A percentile compares a stretch with the other conserved stretches of the same genome.
Conservation (phyloP, 495 filamentous ascomycete genomes). For the Aspergillus homomorphus region DNA sequence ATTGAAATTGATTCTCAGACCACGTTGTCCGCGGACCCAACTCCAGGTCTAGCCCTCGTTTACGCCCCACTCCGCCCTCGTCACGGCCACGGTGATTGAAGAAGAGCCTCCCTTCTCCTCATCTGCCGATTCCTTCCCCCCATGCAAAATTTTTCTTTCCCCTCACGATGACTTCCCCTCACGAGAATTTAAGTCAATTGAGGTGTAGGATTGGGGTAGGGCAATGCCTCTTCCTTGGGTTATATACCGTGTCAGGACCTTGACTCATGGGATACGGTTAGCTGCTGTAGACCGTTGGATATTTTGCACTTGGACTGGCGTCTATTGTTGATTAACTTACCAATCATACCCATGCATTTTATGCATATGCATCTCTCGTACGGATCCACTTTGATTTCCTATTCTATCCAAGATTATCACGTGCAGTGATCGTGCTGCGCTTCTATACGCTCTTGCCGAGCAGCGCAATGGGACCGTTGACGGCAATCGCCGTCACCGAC, state of each 20-base stretch:
- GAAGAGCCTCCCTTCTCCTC: not conserved
- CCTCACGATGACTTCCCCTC: too few species aligned
- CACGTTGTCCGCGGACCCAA: not conserved
- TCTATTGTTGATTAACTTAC: not conserved
- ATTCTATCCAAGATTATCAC: not conserved
- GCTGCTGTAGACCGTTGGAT: too few species aligned
- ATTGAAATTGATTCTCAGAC: not conserved
- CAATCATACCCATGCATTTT: not conserved
- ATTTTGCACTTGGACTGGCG: not conserved
- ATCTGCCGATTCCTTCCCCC: not conserved
- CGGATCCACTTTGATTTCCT: not conserved
- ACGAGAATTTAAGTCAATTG: not conserved
- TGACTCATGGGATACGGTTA: not conserved
- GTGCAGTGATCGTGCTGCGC: not conserved
- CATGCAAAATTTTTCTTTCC: not conserved
- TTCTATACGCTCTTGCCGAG: not conserved
- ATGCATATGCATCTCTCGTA: not conserved
- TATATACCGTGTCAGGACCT: not conserved
- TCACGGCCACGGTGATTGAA: not conserved
- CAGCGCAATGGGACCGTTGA: not conserved
- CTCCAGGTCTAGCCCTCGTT: not conserved
- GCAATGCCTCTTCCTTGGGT: not conserved
- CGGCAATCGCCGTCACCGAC: not conserved
- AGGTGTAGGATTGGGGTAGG: not conserved
- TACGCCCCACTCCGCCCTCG: not conserved